These are phyloP conservation scores for Diaporthe destruens DNA, from an alignment of 2,329 filamentous ascomycete genomes.

Conservation along the genomic window DNA sequence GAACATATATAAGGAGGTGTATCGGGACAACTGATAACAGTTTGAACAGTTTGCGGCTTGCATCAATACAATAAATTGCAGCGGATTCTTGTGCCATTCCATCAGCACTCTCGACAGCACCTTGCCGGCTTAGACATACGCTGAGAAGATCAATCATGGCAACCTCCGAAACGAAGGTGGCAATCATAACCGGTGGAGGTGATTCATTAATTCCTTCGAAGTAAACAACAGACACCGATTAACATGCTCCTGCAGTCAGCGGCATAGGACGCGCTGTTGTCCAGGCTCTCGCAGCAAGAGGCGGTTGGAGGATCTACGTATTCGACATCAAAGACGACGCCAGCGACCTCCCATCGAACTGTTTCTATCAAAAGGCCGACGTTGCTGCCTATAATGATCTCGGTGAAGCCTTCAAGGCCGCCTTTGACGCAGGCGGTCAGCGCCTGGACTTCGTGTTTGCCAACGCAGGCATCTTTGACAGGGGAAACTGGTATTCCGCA, in stretches of 20 bases:
- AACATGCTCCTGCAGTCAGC: slow-evolving; percentile 49
- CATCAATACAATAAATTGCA: background rate
- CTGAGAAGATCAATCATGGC: background rate
- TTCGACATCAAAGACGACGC: slow-evolving; percentile 54
- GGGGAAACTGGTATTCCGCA: slow-evolving; percentile 53
- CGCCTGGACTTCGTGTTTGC: slow-evolving; percentile 62
- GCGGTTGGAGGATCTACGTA: slow-evolving; percentile 55
- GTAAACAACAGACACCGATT: background rate
- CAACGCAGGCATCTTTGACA: slow-evolving; percentile 60
- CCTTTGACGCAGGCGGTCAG: slow-evolving; percentile 47
- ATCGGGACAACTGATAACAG: background rate
- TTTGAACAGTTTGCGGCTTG: background rate
- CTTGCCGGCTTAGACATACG: too few species aligned
- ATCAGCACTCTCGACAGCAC: background rate
- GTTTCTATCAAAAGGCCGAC: slow-evolving; percentile 53
- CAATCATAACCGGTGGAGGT: slow-evolving; percentile 13
- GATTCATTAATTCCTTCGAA: background rate
- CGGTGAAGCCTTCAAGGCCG: slow-evolving; percentile 50
- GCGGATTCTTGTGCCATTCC: background rate
- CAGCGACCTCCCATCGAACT: slow-evolving; percentile 48
- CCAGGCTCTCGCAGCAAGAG: slow-evolving; percentile 51
- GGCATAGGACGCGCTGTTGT: slow-evolving; percentile 58
- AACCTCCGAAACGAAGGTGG: background rate
- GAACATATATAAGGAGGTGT: background rate
- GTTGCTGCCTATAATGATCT: slow-evolving; percentile 50